Evolutionary conservation across 805 yeast species (phyloP), one percentile per base, ranked within the genome.

Genomic region (Nakazawaea laoshanensis): DNA sequence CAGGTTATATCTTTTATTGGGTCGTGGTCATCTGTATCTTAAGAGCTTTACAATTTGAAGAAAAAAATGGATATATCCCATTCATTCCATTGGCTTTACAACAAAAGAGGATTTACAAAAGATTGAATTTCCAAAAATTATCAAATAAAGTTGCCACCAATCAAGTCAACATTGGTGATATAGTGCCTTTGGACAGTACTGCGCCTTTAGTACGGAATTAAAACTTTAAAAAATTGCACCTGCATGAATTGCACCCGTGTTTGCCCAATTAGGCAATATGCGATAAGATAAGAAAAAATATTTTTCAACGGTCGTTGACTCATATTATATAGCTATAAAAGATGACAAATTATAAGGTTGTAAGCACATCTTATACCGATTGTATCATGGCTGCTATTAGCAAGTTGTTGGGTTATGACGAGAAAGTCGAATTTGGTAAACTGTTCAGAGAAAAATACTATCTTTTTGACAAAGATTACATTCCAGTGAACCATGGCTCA

Each of bases 401-500:
- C n/a, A n/a, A n/a, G n/a, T n/a, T n/a, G n/a, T n/a, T n/a, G n/a
- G n/a, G n/a, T n/a, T n/a, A n/a, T n/a, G n/a, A n/a, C n/a, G n/a
- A n/a, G n/a, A n/a, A n/a, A n/a, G n/a, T n/a, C n/a, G n/a, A n/a
- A n/a, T n/a, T 76, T 44, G 83, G 84, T 5, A 63, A 60, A 36
- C 44, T 52, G 8, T 65, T 75, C 46, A 62, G 67, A 36, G 47
- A 59, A n/a, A 52, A 63, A 36, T 58, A 70, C 46, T 79, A 73
- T 47, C 44, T 58, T 1, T 43, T 49, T 11, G 55, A 74, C 9
- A 44, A 57, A 2, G 59, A 50, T 3, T 58, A 61, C 7, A 48
- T 50, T 4, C 69, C 71, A 11, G 65, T 77, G 28, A 79, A 79
- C 50, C 77, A 77, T 47, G 86, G 86, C 6, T 68, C 82, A 1